A percentile compares a stretch with the other conserved stretches of the same genome.
Evolutionary conservation across 805 yeast genomes (phyloP).

Genomic region (Candida alai): DNA sequence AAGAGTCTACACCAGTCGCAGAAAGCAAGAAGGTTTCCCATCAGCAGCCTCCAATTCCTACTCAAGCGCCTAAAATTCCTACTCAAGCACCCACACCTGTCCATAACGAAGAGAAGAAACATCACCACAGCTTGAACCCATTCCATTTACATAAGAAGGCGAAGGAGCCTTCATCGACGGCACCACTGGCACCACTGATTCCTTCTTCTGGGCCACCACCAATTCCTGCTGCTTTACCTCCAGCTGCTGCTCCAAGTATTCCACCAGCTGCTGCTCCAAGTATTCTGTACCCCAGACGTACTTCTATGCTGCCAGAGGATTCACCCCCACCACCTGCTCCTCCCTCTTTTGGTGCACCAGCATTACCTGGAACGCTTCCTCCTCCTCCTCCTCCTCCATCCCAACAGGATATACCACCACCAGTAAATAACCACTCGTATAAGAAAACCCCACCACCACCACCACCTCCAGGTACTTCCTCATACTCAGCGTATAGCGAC

Average conservation of each 20-base stretch:
- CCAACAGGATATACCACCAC: constrained; percentile 23
- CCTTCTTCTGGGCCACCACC: constrained; percentile 13
- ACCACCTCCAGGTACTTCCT: constrained; percentile 17
- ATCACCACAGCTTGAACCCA: constrained; percentile 13
- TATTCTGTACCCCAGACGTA: too few species aligned
- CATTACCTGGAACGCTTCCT: constrained; percentile 17
- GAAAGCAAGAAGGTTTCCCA: too few species aligned
- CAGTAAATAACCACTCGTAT: constrained; percentile 4
- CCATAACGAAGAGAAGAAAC: constrained; percentile 3
- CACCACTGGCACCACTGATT: constrained; percentile 16
- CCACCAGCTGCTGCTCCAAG: constrained; percentile 14
- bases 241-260: constrained; percentile 9
- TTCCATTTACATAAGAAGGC: too few species aligned
- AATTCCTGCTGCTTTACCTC: constrained; percentile 11
- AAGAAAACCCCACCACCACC: constrained; percentile 19
- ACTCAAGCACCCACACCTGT: too few species aligned
- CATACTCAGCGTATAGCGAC: constrained; percentile 12
- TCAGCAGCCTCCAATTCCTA: constrained; percentile 10
- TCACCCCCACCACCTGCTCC: constrained; percentile 10
- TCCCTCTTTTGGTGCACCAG: constrained; percentile 15
- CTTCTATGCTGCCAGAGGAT: too few species aligned
- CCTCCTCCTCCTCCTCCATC: constrained; percentile 27
- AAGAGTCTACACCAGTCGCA: constrained; percentile 13
- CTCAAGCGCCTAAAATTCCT: constrained; percentile 9
- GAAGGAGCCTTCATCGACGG: constrained; percentile 9